Percentiles rank a stretch among this genome's conserved stretches.
Conservation (phyloP, 1,284 basidiomycete species). For the Cutaneotrichosporon spelunceum region DNA sequence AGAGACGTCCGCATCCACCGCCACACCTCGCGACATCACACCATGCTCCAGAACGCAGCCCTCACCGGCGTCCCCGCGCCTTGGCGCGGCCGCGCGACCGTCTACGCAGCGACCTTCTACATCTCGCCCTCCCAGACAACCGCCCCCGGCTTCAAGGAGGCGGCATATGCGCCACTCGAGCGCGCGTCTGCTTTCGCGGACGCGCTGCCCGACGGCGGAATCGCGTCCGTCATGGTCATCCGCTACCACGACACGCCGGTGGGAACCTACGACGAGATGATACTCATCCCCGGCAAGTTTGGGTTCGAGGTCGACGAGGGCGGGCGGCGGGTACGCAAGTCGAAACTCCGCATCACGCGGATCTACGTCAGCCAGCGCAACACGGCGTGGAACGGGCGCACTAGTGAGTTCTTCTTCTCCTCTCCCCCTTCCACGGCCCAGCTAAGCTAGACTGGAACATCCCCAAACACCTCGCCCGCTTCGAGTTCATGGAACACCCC, state of each 20-base stretch:
- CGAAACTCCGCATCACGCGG: conserved; percentile 7
- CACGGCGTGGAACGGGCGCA: conserved; percentile 16
- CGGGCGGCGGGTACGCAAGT: neutral
- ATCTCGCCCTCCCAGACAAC: neutral
- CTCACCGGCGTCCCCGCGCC: conserved; percentile 5
- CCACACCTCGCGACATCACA: neutral
- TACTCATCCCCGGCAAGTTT: conserved; percentile 14
- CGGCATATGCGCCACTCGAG: conserved; percentile 13
- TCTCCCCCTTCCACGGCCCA: no score
- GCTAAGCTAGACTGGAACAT: conserved; percentile 14
- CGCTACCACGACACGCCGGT: conserved; percentile 12
- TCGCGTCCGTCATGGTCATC: conserved; percentile 13
- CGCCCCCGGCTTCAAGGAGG: neutral
- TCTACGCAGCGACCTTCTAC: conserved; percentile 9
- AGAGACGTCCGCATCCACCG: neutral
- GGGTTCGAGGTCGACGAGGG: neutral
- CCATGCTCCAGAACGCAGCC: neutral
- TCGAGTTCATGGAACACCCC: conserved; percentile 9
- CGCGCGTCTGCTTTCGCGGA: conserved; percentile 2
- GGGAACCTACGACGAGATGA: conserved; percentile 13
- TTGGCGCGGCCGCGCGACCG: conserved; percentile 11
- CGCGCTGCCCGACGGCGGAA: conserved; percentile 10
- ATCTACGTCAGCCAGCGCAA: conserved; percentile 18
- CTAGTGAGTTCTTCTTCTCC: neutral
- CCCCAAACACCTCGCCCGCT: conserved; percentile 16